These are phyloP conservation scores for Deakozyma indianensis DNA, from an alignment of 805 yeast genomes.

Conservation along the genomic window DNA sequence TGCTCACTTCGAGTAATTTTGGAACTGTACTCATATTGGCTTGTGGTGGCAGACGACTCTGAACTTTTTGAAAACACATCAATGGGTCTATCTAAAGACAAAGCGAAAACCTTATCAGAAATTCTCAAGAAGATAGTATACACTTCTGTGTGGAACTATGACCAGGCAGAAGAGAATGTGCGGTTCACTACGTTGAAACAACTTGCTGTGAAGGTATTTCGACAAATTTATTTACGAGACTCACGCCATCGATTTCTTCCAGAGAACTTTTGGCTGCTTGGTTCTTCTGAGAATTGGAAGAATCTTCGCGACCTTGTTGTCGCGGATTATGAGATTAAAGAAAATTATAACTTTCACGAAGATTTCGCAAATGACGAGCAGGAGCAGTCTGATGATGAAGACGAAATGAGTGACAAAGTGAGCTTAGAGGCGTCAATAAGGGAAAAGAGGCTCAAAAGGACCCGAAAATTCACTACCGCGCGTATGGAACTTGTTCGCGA, in stretches of 20 bases:
- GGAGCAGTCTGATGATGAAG: slow-evolving; percentile 7
- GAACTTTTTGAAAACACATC: slow-evolving; percentile 35
- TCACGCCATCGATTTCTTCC: slow-evolving; percentile 42
- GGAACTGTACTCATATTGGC: slow-evolving; percentile 52
- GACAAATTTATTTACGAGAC: slow-evolving; percentile 53
- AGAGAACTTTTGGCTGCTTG: slow-evolving; percentile 40
- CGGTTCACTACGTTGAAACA: slow-evolving; percentile 15
- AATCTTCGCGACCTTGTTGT: slow-evolving; percentile 26
- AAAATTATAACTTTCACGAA: slow-evolving; percentile 7
- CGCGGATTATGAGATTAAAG: slow-evolving; percentile 18
- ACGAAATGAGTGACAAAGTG: slow-evolving; percentile 7
- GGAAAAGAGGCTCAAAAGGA: background rate
- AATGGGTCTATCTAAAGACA: slow-evolving; percentile 25
- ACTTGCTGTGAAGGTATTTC: slow-evolving; percentile 36
- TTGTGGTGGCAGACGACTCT: slow-evolving; percentile 50
- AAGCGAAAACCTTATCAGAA: slow-evolving; percentile 27
- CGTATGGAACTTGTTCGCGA: slow-evolving; percentile 38
- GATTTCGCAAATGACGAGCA: slow-evolving; percentile 3
- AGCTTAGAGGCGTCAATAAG: background rate
- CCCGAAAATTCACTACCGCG: slow-evolving; percentile 8
- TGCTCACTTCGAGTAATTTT: slow-evolving; percentile 33
- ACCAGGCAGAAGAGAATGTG: slow-evolving; percentile 2
- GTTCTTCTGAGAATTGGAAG: slow-evolving; percentile 9
- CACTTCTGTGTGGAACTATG: slow-evolving; percentile 30
- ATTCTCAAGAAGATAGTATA: slow-evolving; percentile 40